A percentile compares a stretch with the other conserved stretches of the same genome.
These are phyloP conservation scores for Fragosphaeria purpurea DNA, from an alignment of 2,329 filamentous ascomycete genomes.

Conservation along the genomic window DNA sequence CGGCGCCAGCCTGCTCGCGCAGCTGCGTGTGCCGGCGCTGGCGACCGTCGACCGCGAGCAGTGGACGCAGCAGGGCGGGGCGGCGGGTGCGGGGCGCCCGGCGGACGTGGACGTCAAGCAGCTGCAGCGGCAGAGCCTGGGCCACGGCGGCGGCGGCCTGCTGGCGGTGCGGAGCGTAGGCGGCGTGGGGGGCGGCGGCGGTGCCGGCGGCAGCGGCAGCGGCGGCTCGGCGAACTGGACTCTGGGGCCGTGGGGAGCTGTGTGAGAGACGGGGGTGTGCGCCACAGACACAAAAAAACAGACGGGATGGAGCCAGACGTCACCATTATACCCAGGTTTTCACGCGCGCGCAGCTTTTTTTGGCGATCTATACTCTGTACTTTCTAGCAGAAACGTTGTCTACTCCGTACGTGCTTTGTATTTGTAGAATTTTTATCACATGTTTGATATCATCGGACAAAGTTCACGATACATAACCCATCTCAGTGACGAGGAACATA, in stretches of 20 bases:
- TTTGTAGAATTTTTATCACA: no score
- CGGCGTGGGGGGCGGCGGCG: conserved; percentile 25
- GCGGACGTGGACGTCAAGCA: conserved; percentile 49
- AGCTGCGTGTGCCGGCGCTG: conserved; percentile 58
- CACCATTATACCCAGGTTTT: no score
- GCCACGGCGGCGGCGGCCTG: conserved; percentile 31
- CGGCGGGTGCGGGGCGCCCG: conserved; percentile 48
- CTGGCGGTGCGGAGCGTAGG: conserved; percentile 29
- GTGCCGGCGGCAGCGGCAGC: neutral
- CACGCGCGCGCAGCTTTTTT: no score
- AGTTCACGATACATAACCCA: no score
- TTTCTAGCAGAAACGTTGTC: no score
- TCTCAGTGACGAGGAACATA: no score
- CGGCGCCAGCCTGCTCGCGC: conserved; percentile 60
- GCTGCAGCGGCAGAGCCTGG: conserved; percentile 56
- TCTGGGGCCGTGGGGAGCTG: conserved; percentile 50
- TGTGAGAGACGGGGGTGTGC: conserved; percentile 16
- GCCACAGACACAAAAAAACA: neutral
- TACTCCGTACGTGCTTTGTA: no score
- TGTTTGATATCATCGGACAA: no score
- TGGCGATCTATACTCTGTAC: no score
- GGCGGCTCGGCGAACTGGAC: conserved; percentile 41
- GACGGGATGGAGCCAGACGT: neutral
- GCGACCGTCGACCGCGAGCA: conserved; percentile 62
- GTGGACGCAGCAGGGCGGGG: conserved; percentile 57